These are phyloP conservation scores for Leccinum subrobustum DNA, from an alignment of 1,284 basidiomycete species.

Conservation along the genomic window DNA sequence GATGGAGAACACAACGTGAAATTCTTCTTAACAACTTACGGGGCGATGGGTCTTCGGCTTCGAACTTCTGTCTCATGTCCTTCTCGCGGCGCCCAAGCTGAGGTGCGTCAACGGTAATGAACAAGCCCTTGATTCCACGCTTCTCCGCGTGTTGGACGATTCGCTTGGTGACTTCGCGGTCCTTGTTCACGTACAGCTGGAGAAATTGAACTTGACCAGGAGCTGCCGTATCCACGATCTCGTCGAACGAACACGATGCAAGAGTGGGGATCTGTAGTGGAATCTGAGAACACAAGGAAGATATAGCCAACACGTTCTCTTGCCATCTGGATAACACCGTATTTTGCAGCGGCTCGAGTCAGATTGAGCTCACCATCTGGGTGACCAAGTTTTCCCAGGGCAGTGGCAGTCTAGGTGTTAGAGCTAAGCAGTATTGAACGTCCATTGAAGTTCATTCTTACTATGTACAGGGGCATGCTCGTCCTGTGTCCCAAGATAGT, in stretches of 20 bases:
- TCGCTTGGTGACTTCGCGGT: constrained; percentile 77
- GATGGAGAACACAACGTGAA: too few relatives aligned
- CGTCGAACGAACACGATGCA: constrained; percentile 88
- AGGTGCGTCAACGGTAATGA: constrained; percentile 93
- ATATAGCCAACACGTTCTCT: not conserved
- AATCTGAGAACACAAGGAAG: not conserved
- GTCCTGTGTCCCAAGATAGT: constrained; percentile 72
- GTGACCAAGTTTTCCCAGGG: constrained; percentile 89
- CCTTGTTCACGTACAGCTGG: constrained; percentile 83
- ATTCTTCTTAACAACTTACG: too few relatives aligned
- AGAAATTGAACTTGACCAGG: constrained; percentile 79
- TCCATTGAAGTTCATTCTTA: constrained; percentile 18
- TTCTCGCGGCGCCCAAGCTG: constrained; percentile 90
- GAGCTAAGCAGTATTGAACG: constrained; percentile 8
- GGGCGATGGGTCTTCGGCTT: constrained; percentile 67
- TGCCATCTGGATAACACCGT: constrained; percentile 89
- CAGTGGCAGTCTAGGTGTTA: constrained; percentile 61
- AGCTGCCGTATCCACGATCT: constrained; percentile 78
- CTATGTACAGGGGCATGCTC: constrained; percentile 80
- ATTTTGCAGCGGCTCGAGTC: constrained; percentile 80
- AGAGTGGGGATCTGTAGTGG: constrained; percentile 77
- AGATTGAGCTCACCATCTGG: constrained; percentile 89
- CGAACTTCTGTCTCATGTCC: constrained; percentile 97
- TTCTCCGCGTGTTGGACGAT: constrained; percentile 84
- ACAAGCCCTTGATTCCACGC: constrained; percentile 82